Base-by-base conservation (phyloP, 805 yeast genomes). In the Spathaspora boniae region DNA sequence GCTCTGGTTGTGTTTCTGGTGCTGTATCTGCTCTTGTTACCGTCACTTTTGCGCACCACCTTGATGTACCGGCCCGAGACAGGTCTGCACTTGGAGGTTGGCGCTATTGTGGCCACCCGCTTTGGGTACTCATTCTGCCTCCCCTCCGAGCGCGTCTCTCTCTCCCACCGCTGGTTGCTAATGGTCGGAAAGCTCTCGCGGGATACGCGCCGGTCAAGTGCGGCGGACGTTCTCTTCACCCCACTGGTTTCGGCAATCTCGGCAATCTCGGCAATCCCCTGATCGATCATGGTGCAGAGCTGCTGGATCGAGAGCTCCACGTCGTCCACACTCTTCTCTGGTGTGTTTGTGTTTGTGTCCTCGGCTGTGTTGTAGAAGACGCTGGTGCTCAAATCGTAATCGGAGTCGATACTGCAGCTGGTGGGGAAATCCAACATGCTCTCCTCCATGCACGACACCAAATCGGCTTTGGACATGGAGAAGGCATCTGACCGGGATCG, bases 241-340 rank as follows among this genome's bases (percentile, higher is more conserved):
- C n/a, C n/a, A n/a, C n/a, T n/a, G n/a, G n/a, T n/a, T n/a, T n/a
- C n/a, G n/a, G n/a, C n/a, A n/a, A n/a, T n/a, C n/a, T n/a, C n/a
- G n/a, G n/a, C 11, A 3, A 33, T 33, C 4, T 15, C 6, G 8
- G 26, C 23, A 21, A 36, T 36, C 16, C 28, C 32, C 24, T 36
- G 28, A 31, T 36, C 40, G 14, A 36, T 27, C 17, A 36, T 28
- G 11, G 35, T 27, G 24, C 36, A 31, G 15, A 36, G 19, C 20
- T 31, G 33, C 18, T 28, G 24, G 5, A 34, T 15, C 9, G 37
- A 28, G 8, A 16, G 29, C 5, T 33, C 30, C 4, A 14, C 6
- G 8, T 29, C 33, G 6, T 14, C 9, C 17, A 11, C 22, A 11
- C 19, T n/a, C 17, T 17, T 4, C 11, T 26, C n/a, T 11, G 22